Base-by-base conservation (phyloP, 179 eudicot genomes). In the Beta macrorhiza region DNA sequence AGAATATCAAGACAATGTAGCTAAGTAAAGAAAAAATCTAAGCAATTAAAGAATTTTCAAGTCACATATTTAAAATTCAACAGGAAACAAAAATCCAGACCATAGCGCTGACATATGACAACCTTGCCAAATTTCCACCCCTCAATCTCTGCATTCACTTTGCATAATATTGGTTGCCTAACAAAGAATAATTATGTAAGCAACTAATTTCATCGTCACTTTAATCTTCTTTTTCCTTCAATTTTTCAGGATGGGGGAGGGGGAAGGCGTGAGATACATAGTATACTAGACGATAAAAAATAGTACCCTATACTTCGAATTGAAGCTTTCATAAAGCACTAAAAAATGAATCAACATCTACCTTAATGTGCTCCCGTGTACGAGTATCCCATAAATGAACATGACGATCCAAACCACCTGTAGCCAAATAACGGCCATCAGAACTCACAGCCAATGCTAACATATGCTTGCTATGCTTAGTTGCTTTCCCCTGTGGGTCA, bases 331-430 rank as follows among this genome's bases (percentile, higher is more conserved):
- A 1, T 37, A 29, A 25, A 51, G 5, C 25, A 53, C n/a, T 53
- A 29, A 57, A 16, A 17, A 67, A 49, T 75, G 13, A 63, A n/a
- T 15, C 61, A 58, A 71, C 11, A 58, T 67, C 79, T 81, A 95
- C 99, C 97, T 89, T 92, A 83, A 96, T 80, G 85, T 96, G 97
- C 83, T 89, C 87, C 67, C 93, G 83, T 64, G 97, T 86, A 53
- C 98, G 97, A 63, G 89, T 87, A 84, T 96, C 99, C 99, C 99
- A 96, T 68, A 96, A 70, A 91, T 96, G 99, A 76, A 96, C 83
- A 85, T 96, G 98, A 65, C 97, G 97, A 89, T 94, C 99, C 72
- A 91, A 83, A 69, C 99, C 99, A 72, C 93, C 94, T 80, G 90
- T 90, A 13, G 98, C 99, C 87, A 96, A 85, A 90, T 94, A 94